Base-by-base conservation (phyloP, 1,284 basidiomycete species). In the Hemileccinum hortonii region DNA sequence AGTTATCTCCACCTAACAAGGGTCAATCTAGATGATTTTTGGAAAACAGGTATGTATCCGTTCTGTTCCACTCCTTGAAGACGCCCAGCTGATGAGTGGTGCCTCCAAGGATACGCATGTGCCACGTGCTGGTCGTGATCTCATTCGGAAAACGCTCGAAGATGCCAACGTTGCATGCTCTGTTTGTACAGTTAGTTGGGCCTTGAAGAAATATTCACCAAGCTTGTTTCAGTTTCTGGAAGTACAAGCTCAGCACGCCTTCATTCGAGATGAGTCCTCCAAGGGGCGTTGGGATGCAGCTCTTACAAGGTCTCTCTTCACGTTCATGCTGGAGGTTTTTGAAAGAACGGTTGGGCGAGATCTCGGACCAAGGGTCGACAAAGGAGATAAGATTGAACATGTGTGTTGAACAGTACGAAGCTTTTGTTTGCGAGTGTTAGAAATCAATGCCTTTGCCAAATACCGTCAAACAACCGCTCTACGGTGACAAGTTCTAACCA, bases 271-370 rank as follows among this genome's bases (percentile, higher is more conserved):
- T 69, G 90, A 94, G 63, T 80, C 81, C 4, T 92, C 89, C 35
- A 96, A 96, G 69, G 93, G 92, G 2, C 82, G 94, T 48, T 97
- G 92, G 91, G 94, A 97, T 65, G 92, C 92, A 10, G 93, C 93
- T 0, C 74, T 96, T 45, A 90, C 92, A 0, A 78, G 85, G 41
- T 87, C 86, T 12, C 67, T 94, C 49, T 94, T 96, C 67, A 75
- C 75, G 4, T 89, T 90, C 70, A 89, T 96, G 90, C 79, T 96
- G 78, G 94, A 97, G 66, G 83, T 93, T n/a, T 96, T 96, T 64
- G 91, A 90, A 56, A 80, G 94, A 55, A 92, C 88, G 0, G 83
- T 93, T 8, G 91, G 81, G 1, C 76, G 91, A 50, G 92, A 96
- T 60, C 72, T 97, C 6, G 94, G 94, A 0, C 83, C 85, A 3